Base-by-base conservation (phyloP, 2,329 filamentous ascomycete species). In the Penicillium hesseltinei region DNA sequence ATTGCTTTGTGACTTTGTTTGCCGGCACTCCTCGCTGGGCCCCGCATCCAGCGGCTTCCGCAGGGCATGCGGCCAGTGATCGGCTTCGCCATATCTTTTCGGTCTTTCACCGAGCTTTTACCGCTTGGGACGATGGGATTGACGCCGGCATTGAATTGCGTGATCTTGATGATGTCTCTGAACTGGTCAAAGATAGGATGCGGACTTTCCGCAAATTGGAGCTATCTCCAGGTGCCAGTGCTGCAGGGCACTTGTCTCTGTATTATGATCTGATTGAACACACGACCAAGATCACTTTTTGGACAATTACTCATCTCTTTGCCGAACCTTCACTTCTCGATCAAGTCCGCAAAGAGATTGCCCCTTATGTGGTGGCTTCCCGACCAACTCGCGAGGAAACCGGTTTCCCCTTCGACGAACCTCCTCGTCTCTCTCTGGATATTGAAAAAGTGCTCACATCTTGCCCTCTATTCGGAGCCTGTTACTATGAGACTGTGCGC, bases 191-290 rank as follows among this genome's bases (percentile, higher is more conserved):
- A 58, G 69, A 75, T 46, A 73, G 79, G 31, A 73, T 78, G 58
- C 69, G 71, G 9, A 62, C 71, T 11, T 80, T 77, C 58, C 73
- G 71, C 56, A 72, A 73, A 53, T 51, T 74, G 27, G 71, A 70
- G 1, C 69, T 78, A 42, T 70, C 74, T 3, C 61, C 74, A 5
- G 59, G 67, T 36, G 73, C 74, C 19, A 75, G 77, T 23, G 75
- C 72, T 15, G 64, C 71, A 4, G 68, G 69, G 43, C 80, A 83
- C 54, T 65, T 81, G n/a, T 75, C 75, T n/a, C 65, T 84, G 8
- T 68, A 84, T 25, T 85, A 82, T 82, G 81, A 81, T 10, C 72
- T 81, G 66, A 80, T 82, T 61, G 79, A 79, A 17, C 83, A 85
- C 61, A 75, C 79, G 5, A 79, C 79, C 50, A 75, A 77, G 4